Conservation (phyloP, 208 protist genomes). For the Acanthamoeba rhysodes region DNA sequence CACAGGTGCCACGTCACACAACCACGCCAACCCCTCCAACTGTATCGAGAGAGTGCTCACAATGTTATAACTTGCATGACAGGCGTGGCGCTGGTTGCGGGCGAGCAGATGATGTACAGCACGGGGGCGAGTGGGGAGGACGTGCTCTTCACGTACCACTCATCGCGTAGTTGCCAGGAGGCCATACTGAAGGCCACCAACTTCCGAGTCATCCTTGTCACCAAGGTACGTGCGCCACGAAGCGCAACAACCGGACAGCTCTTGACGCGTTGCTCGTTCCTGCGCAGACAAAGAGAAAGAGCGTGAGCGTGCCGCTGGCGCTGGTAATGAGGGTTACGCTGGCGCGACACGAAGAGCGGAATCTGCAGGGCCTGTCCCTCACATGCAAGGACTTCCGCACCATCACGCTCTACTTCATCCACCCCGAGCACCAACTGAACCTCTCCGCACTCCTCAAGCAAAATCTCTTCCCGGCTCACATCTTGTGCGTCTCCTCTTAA, state of each 20-base stretch:
- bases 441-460: slow-evolving; percentile 16
- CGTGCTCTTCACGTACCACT: neutral
- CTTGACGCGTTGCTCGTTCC: neutral
- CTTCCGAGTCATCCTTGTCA: neutral
- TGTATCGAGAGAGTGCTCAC: neutral
- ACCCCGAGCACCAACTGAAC: neutral
- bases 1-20: neutral
- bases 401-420: neutral
- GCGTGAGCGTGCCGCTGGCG: neutral
- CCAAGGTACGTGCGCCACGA: neutral
- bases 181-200: neutral
- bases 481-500: neutral
- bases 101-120: slow-evolving; percentile 3
- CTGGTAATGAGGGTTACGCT: neutral
- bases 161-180: neutral
- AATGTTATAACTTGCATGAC: neutral
- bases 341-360: neutral
- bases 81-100: neutral
- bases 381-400: slow-evolving; percentile 6
- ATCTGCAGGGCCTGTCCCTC: neutral
- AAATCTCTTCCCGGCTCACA: neutral
- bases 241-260: neutral
- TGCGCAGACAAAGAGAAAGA: neutral
- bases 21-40: neutral
- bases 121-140: neutral